Evolutionary conservation across 2,329 filamentous ascomycete species (phyloP), one percentile per base, ranked within the genome.

Genomic region (Byssothecium circinans): DNA sequence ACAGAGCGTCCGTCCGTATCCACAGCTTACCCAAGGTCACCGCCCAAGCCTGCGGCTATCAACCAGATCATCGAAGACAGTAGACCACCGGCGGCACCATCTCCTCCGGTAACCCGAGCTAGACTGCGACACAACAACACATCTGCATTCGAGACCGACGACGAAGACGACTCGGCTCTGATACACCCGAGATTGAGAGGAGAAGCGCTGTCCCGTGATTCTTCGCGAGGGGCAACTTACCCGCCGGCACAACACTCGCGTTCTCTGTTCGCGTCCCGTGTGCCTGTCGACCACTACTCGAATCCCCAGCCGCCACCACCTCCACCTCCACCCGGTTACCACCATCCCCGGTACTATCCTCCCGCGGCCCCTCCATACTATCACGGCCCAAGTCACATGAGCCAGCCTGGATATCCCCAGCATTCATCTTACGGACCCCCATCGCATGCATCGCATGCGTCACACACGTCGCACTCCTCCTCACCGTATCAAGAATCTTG

Each of bases 231-330:
- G 37, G 52, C 59, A 39, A 58, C 55, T 19, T 57, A 58, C 39
- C 51, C 53, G 10, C 55, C 59, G 6, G 11, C 62, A 56, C 49
- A 62, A 52, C 65, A 65, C 45, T 47, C 55, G 39, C 62, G 62
- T 46, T 53, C 60, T 47, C 36, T 61, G 40, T 71, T 69, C 52
- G 67, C 68, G 45, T 68, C 65, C 46, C 62, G 67, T 48, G 66
- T 70, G 32, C 68, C 68, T 50, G 49, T 57, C 20, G 67, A 71
- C 47, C 54, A 62, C 49, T 70, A 70, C 56, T 52, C 57, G 73
- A 80, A 57, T 80, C 77, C 62, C 90, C 82, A 79, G 90, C 86
- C 68, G 83, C 80, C 53, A 89, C 76, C 75, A 89, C 56, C 64
- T 25, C 78, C 65, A 91, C 84, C 80, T 91, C 86, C 75, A 89